Evolutionary conservation across 1,284 basidiomycete genomes (phyloP).

Genomic region (Ceratobasidium sp.): DNA sequence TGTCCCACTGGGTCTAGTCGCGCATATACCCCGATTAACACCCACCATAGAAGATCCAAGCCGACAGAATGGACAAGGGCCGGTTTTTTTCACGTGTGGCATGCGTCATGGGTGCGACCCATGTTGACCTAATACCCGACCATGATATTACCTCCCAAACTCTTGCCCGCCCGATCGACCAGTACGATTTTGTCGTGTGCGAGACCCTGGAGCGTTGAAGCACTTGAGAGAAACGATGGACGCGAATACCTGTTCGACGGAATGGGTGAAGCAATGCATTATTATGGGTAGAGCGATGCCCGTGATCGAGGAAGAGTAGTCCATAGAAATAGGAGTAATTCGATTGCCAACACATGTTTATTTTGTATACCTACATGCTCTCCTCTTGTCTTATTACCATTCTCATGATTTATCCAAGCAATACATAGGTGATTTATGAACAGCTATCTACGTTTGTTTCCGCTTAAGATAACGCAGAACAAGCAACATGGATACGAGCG

Average conservation of each 20-base stretch:
- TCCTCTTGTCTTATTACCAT: too few relatives aligned
- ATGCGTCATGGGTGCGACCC: constrained; percentile 72
- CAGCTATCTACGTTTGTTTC: not conserved
- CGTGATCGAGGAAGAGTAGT: constrained; percentile 44
- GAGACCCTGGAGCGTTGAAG: constrained; percentile 53
- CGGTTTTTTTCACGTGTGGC: constrained; percentile 59
- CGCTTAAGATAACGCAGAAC: too few relatives aligned
- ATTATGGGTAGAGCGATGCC: constrained; percentile 61
- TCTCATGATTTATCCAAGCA: not conserved
- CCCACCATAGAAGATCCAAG: constrained; percentile 34
- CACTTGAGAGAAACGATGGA: constrained; percentile 50
- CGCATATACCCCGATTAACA: constrained; percentile 15
- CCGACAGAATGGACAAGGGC: constrained; percentile 4
- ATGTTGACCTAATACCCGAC: constrained; percentile 63
- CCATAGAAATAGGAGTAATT: not conserved
- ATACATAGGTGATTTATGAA: not conserved
- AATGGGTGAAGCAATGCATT: constrained; percentile 84
- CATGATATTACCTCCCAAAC: constrained; percentile 50
- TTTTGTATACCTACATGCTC: too few relatives aligned
- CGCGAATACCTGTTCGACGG: constrained; percentile 52
- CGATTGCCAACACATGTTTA: too few relatives aligned
- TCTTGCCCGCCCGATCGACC: constrained; percentile 42
- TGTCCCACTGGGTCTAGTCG: not conserved
- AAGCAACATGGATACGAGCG: not conserved
- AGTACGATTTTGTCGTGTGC: constrained; percentile 72